A percentile compares a stretch with the other conserved stretches of the same genome.
Conservation (phyloP, 2,329 filamentous ascomycete genomes). For the Ophiosphaerella korrae region DNA sequence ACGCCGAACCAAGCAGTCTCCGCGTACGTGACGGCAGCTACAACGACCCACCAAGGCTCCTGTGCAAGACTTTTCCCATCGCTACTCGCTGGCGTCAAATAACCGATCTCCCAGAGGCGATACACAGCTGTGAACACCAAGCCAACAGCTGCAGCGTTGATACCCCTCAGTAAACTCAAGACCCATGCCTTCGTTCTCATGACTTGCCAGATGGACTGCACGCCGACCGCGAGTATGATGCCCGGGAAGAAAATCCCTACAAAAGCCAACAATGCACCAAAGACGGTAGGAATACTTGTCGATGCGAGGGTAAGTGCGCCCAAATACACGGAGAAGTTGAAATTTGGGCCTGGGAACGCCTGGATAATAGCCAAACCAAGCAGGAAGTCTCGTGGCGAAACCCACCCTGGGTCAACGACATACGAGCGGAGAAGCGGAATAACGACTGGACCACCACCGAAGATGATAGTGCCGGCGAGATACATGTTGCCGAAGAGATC, state of each 20-base stretch:
- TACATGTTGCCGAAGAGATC: no score
- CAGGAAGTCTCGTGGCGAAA: conserved; percentile 71
- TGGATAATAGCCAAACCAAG: conserved; percentile 75
- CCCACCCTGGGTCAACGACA: conserved; percentile 71
- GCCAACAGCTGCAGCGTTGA: conserved; percentile 52
- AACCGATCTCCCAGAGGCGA: conserved; percentile 52
- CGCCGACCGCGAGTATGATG: conserved; percentile 43
- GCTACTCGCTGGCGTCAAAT: conserved; percentile 44
- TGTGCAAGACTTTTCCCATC: conserved; percentile 43
- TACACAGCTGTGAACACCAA: conserved; percentile 54
- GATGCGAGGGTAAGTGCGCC: conserved; percentile 45
- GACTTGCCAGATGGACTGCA: conserved; percentile 47
- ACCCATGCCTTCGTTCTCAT: conserved; percentile 44
- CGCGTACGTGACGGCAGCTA: conserved; percentile 49
- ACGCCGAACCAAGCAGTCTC: conserved; percentile 49
- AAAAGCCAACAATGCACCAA: conserved; percentile 46
- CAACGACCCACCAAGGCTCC: conserved; percentile 55
- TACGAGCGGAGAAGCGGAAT: conserved; percentile 52
- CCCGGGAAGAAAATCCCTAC: conserved; percentile 51
- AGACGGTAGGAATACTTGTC: conserved; percentile 26
- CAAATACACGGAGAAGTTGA: conserved; percentile 57
- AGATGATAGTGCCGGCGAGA: conserved; percentile 67
- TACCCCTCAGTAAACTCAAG: conserved; percentile 43
- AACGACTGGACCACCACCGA: conserved; percentile 53
- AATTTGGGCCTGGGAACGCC: conserved; percentile 68